Percentiles rank a stretch among this genome's conserved stretches.
Evolutionary conservation across 2,329 filamentous ascomycete species (phyloP).

Genomic region (Drechslerella coelobrocha): DNA sequence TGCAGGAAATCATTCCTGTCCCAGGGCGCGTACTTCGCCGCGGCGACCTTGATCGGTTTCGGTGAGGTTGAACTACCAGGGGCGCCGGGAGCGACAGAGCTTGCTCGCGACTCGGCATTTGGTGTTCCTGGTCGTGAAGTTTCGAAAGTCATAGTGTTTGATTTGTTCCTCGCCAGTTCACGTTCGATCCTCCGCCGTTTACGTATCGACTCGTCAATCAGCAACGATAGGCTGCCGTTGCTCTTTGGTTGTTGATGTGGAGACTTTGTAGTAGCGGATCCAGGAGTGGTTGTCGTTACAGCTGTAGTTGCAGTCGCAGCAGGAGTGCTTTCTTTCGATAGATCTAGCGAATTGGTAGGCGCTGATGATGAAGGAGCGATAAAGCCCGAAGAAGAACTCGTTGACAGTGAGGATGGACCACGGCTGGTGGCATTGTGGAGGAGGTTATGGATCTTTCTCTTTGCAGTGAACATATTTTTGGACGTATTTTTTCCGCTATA

Average conservation of each 20-base stretch:
- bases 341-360: constrained; percentile 14
- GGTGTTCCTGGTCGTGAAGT: constrained; percentile 29
- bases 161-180: constrained; percentile 32
- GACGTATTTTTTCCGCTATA: neutral
- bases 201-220: constrained; percentile 48
- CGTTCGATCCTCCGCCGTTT: constrained; percentile 31
- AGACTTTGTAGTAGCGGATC: constrained; percentile 29
- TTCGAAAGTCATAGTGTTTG: neutral
- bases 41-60: constrained; percentile 43
- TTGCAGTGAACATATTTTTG: constrained; percentile 41
- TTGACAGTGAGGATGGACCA: constrained; percentile 16
- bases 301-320: neutral
- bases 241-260: constrained; percentile 34
- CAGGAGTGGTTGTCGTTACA: too few species aligned
- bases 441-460: constrained; percentile 51
- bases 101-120: constrained; percentile 19
- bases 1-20: constrained; percentile 82
- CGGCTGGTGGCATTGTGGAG: constrained; percentile 49
- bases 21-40: constrained; percentile 79
- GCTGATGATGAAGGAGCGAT: neutral
- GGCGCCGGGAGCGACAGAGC: constrained; percentile 25
- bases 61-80: constrained; percentile 19
- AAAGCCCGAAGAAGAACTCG: constrained; percentile 10
- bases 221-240: constrained; percentile 31
- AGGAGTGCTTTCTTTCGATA: constrained; percentile 9